Evolutionary conservation across 805 yeast genomes (phyloP).

Genomic region (Sugiyamaella valdiviana): DNA sequence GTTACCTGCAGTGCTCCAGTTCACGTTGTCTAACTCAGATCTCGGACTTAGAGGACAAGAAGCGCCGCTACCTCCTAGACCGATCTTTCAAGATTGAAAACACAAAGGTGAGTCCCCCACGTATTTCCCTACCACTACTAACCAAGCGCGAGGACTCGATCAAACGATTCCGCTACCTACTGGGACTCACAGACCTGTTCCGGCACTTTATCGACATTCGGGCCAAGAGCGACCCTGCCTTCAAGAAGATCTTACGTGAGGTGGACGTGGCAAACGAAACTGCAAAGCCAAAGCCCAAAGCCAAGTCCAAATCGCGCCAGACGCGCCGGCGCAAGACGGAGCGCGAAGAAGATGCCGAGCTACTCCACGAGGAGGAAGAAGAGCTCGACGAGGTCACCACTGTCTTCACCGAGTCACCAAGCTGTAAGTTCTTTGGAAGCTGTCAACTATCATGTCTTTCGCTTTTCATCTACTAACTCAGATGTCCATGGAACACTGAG

Average conservation of each 20-base stretch:
- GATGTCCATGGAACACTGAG: slow-evolving; percentile 64
- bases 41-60: slow-evolving; percentile 8
- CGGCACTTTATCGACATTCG: slow-evolving; percentile 77
- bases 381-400: slow-evolving; percentile 49
- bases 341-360: slow-evolving; percentile 87
- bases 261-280: slow-evolving; percentile 25
- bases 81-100: slow-evolving; percentile 14
- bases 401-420: slow-evolving; percentile 76
- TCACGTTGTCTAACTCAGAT: background rate
- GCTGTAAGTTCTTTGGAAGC: slow-evolving; percentile 30
- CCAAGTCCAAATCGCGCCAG: slow-evolving; percentile 9
- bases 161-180: slow-evolving; percentile 66
- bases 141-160: slow-evolving; percentile 30
- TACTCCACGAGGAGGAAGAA: slow-evolving; percentile 69
- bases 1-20: background rate
- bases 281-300: slow-evolving; percentile 13
- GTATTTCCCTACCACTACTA: background rate
- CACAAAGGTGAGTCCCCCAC: slow-evolving; percentile 9
- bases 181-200: slow-evolving; percentile 77
- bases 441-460: background rate
- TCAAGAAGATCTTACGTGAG: slow-evolving; percentile 34
- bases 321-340: slow-evolving; percentile 35
- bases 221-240: slow-evolving; percentile 67
- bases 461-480: background rate
- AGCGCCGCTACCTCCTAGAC: slow-evolving; percentile 16